phyloP scores from a whole-genome alignment of 306 rosid species.

The Pyrus communis region DNA sequence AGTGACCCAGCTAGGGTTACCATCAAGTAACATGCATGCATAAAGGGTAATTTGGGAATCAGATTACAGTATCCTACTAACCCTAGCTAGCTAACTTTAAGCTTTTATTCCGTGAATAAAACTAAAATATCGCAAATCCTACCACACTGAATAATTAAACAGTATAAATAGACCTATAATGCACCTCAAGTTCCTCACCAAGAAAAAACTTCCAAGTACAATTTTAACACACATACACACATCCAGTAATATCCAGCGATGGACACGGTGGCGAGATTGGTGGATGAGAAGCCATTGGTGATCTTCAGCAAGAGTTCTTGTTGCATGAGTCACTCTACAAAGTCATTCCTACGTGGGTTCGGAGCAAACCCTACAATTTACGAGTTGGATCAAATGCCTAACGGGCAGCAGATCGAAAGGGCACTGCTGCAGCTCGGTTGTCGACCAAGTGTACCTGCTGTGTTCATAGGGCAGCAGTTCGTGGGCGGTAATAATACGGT shows the following conservation, averaged over 20 bases:
- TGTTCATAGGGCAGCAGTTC: constrained; percentile 58
- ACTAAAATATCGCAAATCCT: not conserved
- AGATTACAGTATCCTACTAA: not conserved
- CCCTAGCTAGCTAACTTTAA: not conserved
- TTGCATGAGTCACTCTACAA: constrained; percentile 57
- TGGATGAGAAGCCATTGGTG: constrained; percentile 61
- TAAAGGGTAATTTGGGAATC: not conserved
- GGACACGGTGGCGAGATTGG: constrained; percentile 43
- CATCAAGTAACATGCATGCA: not conserved
- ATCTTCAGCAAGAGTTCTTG: constrained; percentile 75
- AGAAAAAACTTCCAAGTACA: not conserved
- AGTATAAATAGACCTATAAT: not conserved
- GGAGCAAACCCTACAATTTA: constrained; percentile 64
- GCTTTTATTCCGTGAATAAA: not conserved
- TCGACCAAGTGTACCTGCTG: constrained; percentile 61
- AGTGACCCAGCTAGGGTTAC: not conserved
- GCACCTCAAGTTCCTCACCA: not conserved
- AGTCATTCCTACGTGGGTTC: constrained; percentile 49
- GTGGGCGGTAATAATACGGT: constrained; percentile 55
- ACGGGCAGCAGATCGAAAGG: constrained; percentile 52
- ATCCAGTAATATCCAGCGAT: not conserved
- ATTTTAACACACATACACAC: not conserved
- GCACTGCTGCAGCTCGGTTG: constrained; percentile 56
- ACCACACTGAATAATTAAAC: not conserved
- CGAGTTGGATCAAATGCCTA: constrained; percentile 64